phyloP scores from a whole-genome alignment of 441 rosid genomes.

The Euphorbia schlechtendalii region DNA sequence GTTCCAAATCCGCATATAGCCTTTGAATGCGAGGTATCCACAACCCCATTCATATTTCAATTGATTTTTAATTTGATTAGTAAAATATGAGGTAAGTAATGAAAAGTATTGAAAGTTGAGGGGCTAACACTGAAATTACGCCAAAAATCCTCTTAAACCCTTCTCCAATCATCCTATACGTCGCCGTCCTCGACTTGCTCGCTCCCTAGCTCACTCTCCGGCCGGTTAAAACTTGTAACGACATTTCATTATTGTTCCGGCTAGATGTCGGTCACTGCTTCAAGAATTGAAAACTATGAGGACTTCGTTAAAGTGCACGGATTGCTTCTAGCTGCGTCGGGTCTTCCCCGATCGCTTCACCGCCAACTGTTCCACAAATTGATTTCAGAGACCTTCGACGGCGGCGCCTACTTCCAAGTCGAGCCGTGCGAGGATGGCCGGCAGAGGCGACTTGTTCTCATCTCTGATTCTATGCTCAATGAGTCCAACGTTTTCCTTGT shows the following conservation, averaged over 20 bases:
- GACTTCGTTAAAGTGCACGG: constrained; percentile 80
- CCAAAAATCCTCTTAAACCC: constrained; percentile 4
- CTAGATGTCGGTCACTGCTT: constrained; percentile 7
- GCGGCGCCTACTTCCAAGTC: constrained; percentile 67
- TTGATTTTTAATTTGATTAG: no score
- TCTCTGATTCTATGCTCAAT: constrained; percentile 49
- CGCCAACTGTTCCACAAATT: constrained; percentile 59
- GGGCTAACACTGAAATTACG: neutral
- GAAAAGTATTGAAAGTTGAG: neutral
- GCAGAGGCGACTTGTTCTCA: constrained; percentile 59
- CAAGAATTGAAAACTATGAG: constrained; percentile 46
- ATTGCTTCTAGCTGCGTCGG: constrained; percentile 69
- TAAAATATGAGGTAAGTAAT: no score
- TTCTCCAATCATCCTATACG: neutral
- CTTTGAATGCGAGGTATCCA: no score
- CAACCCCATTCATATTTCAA: no score
- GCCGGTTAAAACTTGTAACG: neutral
- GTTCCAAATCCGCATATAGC: no score
- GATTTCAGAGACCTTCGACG: constrained; percentile 67
- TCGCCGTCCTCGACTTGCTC: neutral
- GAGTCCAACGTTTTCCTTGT: constrained; percentile 74
- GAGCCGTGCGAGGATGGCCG: constrained; percentile 61
- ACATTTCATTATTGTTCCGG: neutral
- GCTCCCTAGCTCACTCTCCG: neutral
- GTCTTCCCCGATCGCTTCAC: constrained; percentile 66